Evolutionary conservation across 352 stramenopile genomes (phyloP).

Genomic region (Pythium brassicae): DNA sequence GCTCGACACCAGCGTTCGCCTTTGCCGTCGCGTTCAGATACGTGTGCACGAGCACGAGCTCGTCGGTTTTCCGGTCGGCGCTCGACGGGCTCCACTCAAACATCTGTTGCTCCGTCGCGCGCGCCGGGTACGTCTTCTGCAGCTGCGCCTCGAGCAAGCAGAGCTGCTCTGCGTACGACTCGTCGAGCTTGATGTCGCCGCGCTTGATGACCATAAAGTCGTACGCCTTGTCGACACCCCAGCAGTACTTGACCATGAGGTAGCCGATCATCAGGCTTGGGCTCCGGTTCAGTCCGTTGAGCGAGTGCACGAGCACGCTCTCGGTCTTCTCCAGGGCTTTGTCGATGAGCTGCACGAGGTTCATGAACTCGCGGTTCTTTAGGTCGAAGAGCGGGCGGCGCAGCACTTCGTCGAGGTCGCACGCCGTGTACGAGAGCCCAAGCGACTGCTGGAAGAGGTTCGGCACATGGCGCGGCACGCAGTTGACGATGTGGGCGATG

Average conservation of each 20-base stretch:
- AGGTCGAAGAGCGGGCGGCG: slow-evolving; percentile 70
- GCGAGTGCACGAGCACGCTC: slow-evolving; percentile 86
- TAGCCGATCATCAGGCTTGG: slow-evolving; percentile 86
- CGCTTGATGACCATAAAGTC: slow-evolving; percentile 89
- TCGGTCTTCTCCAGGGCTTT: slow-evolving; percentile 76
- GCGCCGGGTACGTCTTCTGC: slow-evolving; percentile 33
- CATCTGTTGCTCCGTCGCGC: slow-evolving; percentile 55
- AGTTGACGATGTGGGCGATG: slow-evolving; percentile 91
- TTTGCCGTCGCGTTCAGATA: slow-evolving; percentile 53
- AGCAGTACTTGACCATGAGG: slow-evolving; percentile 92
- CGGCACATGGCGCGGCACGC: slow-evolving; percentile 83
- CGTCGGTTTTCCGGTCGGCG: slow-evolving; percentile 46
- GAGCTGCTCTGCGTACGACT: slow-evolving; percentile 75
- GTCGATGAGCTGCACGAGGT: slow-evolving; percentile 76
- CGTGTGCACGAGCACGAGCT: slow-evolving; percentile 75
- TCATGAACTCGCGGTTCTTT: slow-evolving; percentile 83
- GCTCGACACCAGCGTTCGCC: slow-evolving; percentile 5
- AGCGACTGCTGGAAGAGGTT: slow-evolving; percentile 89
- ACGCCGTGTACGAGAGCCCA: slow-evolving; percentile 77
- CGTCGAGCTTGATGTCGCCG: slow-evolving; percentile 78
- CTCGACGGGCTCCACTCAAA: slow-evolving; percentile 62
- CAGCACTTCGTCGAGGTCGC: slow-evolving; percentile 69
- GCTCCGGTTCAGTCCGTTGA: slow-evolving; percentile 78
- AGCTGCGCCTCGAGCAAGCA: slow-evolving; percentile 62
- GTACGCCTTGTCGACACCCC: slow-evolving; percentile 90